Percentiles rank a stretch among this genome's conserved stretches.
Conservation (phyloP, 805 yeast genomes). For the Suhomyces kilbournensis region DNA sequence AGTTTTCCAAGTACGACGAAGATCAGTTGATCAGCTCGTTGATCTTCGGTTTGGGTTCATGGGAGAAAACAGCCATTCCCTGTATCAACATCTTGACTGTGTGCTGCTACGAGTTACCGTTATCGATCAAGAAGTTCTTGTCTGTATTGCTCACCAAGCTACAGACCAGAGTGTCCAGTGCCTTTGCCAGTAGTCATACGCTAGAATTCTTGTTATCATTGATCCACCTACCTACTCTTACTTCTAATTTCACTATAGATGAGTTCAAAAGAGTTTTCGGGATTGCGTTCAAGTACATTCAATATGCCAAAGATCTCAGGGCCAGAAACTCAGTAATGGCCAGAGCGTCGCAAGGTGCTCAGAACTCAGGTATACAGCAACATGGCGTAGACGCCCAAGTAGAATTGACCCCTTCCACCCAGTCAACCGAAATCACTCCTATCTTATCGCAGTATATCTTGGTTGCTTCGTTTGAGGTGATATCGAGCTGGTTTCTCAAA, state of each 20-base stretch:
- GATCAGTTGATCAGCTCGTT: conserved; percentile 62
- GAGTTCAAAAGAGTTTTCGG: conserved; percentile 81
- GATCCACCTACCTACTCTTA: conserved; percentile 61
- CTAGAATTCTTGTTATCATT: conserved; percentile 71
- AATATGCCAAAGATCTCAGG: conserved; percentile 57
- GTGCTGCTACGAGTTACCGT: conserved; percentile 79
- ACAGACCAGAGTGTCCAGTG: conserved; percentile 70
- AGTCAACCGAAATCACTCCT: conserved; percentile 41
- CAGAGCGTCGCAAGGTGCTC: conserved; percentile 10
- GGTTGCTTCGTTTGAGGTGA: conserved; percentile 63
- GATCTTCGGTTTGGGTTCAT: conserved; percentile 60
- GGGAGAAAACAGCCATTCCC: conserved; percentile 78
- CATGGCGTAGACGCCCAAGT: conserved; percentile 50
- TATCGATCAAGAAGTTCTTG: conserved; percentile 64
- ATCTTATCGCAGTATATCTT: conserved; percentile 58
- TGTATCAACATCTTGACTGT: conserved; percentile 72
- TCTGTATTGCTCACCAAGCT: conserved; percentile 67
- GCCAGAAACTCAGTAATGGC: conserved; percentile 16
- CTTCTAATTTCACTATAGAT: conserved; percentile 69
- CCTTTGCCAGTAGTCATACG: conserved; percentile 67
- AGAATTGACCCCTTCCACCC: conserved; percentile 55
- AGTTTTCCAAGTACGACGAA: conserved; percentile 54
- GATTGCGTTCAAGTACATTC: conserved; percentile 75
- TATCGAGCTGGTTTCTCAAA: conserved; percentile 69
- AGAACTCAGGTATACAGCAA: conserved; percentile 16